Evolutionary conservation across 139 green algal species (phyloP).

Genomic region (Limnomonas spitsbergensis): DNA sequence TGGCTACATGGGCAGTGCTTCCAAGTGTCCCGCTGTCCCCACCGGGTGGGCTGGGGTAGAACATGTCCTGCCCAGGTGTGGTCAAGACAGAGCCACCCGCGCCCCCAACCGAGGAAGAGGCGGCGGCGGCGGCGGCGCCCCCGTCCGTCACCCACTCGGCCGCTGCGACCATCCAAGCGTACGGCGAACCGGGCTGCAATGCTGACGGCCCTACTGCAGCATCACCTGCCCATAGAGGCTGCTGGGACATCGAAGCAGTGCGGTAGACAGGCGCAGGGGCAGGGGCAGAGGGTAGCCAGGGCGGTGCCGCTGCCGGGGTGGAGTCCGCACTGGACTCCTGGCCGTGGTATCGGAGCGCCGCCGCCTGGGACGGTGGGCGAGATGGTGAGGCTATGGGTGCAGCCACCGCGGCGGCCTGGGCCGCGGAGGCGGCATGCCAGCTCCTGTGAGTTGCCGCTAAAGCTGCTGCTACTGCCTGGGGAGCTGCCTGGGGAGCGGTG

Average conservation of each 20-base stretch:
- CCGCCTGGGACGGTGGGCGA: not conserved
- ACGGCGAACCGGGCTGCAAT: not conserved
- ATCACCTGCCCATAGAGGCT: not conserved
- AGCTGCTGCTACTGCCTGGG: not conserved
- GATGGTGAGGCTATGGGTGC: not conserved
- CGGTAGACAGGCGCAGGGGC: not conserved
- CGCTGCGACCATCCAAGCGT: not conserved
- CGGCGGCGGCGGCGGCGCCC: no score
- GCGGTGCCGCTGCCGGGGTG: not conserved
- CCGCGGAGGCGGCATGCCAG: not conserved
- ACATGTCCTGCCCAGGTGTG: no score
- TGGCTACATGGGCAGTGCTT: no score
- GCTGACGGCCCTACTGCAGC: not conserved
- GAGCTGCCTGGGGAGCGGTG: not conserved
- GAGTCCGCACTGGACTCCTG: not conserved
- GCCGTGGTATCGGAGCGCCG: not conserved
- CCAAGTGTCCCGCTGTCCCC: no score
- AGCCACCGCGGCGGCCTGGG: not conserved
- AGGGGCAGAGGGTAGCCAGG: not conserved
- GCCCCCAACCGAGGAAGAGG: no score
- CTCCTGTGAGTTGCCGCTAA: not conserved
- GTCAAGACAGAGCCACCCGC: no score
- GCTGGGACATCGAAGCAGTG: not conserved
- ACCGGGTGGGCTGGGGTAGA: no score
- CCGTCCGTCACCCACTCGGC: no score